These are phyloP conservation scores for Eucalyptus marginata DNA, from an alignment of 345 rosid species.

Conservation along the genomic window DNA sequence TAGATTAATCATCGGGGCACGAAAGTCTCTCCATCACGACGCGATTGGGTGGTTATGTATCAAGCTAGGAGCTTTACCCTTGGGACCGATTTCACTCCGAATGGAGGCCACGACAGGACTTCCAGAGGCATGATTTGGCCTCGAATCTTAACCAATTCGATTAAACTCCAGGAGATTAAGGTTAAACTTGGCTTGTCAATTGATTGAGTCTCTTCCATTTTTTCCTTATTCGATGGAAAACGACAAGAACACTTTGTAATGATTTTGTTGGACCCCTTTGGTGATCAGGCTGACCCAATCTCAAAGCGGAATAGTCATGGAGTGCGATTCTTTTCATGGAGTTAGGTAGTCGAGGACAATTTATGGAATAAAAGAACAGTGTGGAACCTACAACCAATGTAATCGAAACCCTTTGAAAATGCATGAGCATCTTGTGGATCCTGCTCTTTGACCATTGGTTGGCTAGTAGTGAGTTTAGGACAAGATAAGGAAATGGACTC, in stretches of 20 bases:
- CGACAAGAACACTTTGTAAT: not conserved
- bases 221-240: not conserved
- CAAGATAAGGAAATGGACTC: not conserved
- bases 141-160: not conserved
- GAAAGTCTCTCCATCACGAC: no score
- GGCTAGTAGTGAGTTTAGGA: not conserved
- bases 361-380: not conserved
- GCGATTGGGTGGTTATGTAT: no score
- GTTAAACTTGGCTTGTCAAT: not conserved
- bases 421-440: not conserved
- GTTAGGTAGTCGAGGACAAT: not conserved
- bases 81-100: not conserved
- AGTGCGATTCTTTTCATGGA: not conserved
- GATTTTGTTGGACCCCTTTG: not conserved
- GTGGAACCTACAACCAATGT: not conserved
- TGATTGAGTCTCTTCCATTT: not conserved
- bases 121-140: not conserved
- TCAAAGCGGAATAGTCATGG: not conserved
- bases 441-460: not conserved
- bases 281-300: not conserved
- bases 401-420: not conserved
- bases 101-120: not conserved
- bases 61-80: not conserved
- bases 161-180: not conserved
- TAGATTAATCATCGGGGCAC: not conserved